Conservation (phyloP, 2,329 filamentous ascomycete species). For the Dactylellina sp. region DNA sequence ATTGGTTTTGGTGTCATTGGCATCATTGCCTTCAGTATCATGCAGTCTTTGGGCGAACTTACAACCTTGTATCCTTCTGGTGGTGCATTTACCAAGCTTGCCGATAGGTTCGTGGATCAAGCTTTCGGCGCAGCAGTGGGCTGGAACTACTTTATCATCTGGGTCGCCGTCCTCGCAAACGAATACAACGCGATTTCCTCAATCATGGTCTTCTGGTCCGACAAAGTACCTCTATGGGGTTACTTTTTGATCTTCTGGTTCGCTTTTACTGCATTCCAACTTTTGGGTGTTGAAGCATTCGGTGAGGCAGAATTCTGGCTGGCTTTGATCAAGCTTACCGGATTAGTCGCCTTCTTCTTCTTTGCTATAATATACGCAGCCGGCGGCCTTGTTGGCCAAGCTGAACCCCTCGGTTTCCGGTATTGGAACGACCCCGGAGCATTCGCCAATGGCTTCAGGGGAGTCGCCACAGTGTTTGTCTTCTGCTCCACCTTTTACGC, state of each 20-base stretch:
- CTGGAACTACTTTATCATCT: slow-evolving; percentile 86
- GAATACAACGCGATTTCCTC: slow-evolving; percentile 79
- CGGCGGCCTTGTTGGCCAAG: slow-evolving; percentile 73
- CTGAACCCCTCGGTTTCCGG: slow-evolving; percentile 73
- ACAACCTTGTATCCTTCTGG: slow-evolving; percentile 81
- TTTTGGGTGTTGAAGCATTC: slow-evolving; percentile 77
- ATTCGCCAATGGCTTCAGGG: slow-evolving; percentile 73
- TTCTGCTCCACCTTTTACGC: slow-evolving; percentile 77
- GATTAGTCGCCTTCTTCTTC: slow-evolving; percentile 79
- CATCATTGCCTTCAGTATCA: slow-evolving; percentile 71
- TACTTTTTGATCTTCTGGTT: slow-evolving; percentile 80
- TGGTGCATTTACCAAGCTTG: slow-evolving; percentile 81
- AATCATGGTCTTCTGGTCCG: slow-evolving; percentile 80
- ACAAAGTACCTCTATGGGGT: slow-evolving; percentile 72
- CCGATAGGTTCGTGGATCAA: slow-evolving; percentile 78
- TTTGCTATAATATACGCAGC: slow-evolving; percentile 80
- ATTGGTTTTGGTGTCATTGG: slow-evolving; percentile 80
- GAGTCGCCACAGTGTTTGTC: slow-evolving; percentile 71
- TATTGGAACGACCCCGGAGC: slow-evolving; percentile 78
- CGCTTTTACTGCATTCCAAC: slow-evolving; percentile 76
- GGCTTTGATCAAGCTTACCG: slow-evolving; percentile 79
- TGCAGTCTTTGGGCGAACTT: slow-evolving; percentile 72
- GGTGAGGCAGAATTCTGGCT: slow-evolving; percentile 85
- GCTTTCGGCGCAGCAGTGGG: slow-evolving; percentile 81
- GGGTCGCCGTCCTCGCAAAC: slow-evolving; percentile 78